phyloP scores from a whole-genome alignment of 2,329 filamentous ascomycete species.

The Neofusicoccum ribis region DNA sequence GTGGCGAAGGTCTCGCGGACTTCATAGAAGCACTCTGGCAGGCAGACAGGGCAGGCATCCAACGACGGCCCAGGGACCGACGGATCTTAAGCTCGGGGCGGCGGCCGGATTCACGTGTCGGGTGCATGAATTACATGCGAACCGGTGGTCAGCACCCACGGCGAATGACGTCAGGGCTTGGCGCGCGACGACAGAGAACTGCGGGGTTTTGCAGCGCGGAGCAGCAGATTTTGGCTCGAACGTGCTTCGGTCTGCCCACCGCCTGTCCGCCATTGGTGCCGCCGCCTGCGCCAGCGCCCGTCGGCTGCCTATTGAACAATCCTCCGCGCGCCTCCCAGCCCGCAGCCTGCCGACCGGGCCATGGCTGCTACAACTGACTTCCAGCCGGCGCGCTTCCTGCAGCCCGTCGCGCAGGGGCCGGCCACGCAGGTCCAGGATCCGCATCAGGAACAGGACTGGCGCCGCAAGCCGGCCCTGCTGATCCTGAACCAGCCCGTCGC shows the following conservation, averaged over 20 bases:
- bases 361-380: conserved; percentile 2
- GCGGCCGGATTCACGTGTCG: neutral
- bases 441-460: conserved; percentile 20
- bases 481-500: conserved; percentile 48
- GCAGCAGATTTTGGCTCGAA: neutral
- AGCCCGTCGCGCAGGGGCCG: neutral
- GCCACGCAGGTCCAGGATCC: neutral
- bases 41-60: neutral
- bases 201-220: neutral
- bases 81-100: conserved; percentile 3
- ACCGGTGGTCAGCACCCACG: neutral
- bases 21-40: neutral
- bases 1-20: neutral
- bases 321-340: too few relatives aligned
- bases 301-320: too few relatives aligned
- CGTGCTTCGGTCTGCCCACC: neutral
- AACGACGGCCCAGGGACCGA: neutral
- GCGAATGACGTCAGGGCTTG: neutral
- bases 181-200: neutral
- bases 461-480: conserved; percentile 35
- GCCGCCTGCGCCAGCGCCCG: neutral
- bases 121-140: neutral
- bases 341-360: neutral
- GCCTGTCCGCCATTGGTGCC: neutral
- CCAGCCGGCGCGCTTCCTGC: conserved; percentile 11